A percentile compares a stretch with the other conserved stretches of the same genome.
Evolutionary conservation across 2,329 filamentous ascomycete species (phyloP).

Genomic region (Penicillium janthinellum): DNA sequence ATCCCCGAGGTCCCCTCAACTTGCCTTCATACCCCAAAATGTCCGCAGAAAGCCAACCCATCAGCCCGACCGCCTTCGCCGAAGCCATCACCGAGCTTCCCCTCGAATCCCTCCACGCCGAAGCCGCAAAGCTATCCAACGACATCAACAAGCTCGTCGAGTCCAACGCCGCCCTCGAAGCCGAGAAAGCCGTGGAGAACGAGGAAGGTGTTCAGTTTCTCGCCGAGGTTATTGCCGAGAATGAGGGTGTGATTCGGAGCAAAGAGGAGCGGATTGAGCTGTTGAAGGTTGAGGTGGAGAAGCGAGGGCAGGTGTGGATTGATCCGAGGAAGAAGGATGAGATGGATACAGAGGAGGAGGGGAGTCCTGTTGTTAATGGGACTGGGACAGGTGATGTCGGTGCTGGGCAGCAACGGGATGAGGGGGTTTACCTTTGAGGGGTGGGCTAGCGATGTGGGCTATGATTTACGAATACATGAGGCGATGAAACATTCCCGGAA

Average conservation of each 20-base stretch:
- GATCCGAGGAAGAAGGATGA: slow-evolving; percentile 31
- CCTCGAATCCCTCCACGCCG: slow-evolving; percentile 58
- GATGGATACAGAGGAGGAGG: slow-evolving; percentile 18
- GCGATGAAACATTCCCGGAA: neutral
- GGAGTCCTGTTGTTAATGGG: slow-evolving; percentile 30
- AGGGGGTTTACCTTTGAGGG: slow-evolving; percentile 35
- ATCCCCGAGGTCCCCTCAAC: neutral
- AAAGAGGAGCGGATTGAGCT: slow-evolving; percentile 59
- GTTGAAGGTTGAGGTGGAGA: slow-evolving; percentile 55
- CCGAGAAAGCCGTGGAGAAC: slow-evolving; percentile 50
- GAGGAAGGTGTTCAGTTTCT: slow-evolving; percentile 48
- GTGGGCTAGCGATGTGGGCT: neutral
- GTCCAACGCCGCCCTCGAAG: slow-evolving; percentile 51
- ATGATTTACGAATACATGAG: slow-evolving; percentile 1
- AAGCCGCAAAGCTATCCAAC: slow-evolving; percentile 63
- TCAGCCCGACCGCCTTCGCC: slow-evolving; percentile 54
- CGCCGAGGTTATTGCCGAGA: slow-evolving; percentile 54
- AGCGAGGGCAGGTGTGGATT: slow-evolving; percentile 58
- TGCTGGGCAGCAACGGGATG: slow-evolving; percentile 2
- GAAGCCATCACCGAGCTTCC: slow-evolving; percentile 60
- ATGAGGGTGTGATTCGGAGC: slow-evolving; percentile 57
- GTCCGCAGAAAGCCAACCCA: slow-evolving; percentile 53
- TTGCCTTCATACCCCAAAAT: slow-evolving; percentile 36
- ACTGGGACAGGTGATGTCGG: slow-evolving; percentile 1
- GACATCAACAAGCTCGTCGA: slow-evolving; percentile 58